phyloP scores from a whole-genome alignment of 345 rosid genomes.

The Ceriops zippeliana region DNA sequence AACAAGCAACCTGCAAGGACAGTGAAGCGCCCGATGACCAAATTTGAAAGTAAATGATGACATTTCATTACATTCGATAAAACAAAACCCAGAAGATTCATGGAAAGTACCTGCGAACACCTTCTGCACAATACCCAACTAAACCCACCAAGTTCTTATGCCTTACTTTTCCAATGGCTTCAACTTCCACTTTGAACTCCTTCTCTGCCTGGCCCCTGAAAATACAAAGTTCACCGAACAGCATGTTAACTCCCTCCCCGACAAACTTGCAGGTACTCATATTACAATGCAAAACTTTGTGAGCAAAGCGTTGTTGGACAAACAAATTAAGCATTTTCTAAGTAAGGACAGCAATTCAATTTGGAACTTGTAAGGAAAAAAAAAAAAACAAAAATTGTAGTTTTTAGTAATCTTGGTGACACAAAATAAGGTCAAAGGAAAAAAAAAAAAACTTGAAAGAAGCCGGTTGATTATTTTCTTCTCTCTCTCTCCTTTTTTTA shows the following conservation, averaged over 20 bases:
- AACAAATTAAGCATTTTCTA: background rate
- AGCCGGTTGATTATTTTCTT: too few relatives aligned
- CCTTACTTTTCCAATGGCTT: slow-evolving; percentile 93
- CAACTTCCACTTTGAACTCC: slow-evolving; percentile 95
- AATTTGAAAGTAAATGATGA: background rate
- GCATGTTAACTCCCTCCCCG: background rate
- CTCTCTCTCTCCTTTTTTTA: too few relatives aligned
- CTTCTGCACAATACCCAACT: slow-evolving; percentile 86
- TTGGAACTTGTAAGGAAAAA: too few relatives aligned
- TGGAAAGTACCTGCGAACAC: slow-evolving; percentile 57
- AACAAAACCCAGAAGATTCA: background rate
- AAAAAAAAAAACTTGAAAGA: too few relatives aligned
- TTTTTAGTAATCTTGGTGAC: too few relatives aligned
- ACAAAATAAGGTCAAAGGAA: too few relatives aligned
- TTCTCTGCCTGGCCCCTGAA: slow-evolving; percentile 91
- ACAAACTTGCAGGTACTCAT: background rate
- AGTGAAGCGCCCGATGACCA: background rate
- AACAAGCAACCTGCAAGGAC: slow-evolving; percentile 73
- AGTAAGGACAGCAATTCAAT: too few relatives aligned
- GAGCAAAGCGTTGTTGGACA: background rate
- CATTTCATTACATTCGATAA: background rate
- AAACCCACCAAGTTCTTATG: slow-evolving; percentile 95
- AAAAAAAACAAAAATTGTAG: too few relatives aligned
- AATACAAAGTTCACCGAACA: slow-evolving; percentile 4
- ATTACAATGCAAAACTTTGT: background rate